phyloP scores from a whole-genome alignment of 257 asterid species.

The Jasminum sambac region DNA sequence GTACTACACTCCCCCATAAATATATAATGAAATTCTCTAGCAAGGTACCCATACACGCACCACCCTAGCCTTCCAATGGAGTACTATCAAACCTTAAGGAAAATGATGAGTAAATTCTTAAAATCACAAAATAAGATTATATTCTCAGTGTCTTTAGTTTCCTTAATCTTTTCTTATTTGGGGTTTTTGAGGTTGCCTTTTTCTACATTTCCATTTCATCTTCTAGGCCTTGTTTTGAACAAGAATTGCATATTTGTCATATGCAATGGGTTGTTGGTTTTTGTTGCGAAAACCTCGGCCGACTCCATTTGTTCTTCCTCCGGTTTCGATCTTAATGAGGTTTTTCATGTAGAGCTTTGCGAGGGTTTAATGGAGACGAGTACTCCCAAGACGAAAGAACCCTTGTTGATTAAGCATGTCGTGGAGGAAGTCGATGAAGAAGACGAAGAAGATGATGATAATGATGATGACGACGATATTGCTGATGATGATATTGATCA shows the following conservation, averaged over 20 bases:
- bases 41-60: not conserved
- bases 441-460: not conserved
- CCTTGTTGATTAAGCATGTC: not conserved
- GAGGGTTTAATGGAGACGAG: not conserved
- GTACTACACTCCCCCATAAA: not conserved
- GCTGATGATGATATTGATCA: constrained; percentile 31
- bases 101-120: constrained; percentile 7
- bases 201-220: constrained; percentile 18
- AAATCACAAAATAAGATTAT: constrained; percentile 35
- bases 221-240: constrained; percentile 34
- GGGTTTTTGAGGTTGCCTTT: constrained; percentile 25
- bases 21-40: not conserved
- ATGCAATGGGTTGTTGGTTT: constrained; percentile 58
- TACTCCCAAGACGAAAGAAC: not conserved
- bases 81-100: not conserved
- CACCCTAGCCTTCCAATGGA: not conserved
- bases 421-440: constrained; percentile 4
- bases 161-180: constrained; percentile 31
- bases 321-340: constrained; percentile 16
- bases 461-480: not conserved
- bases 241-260: constrained; percentile 58
- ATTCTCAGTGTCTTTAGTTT: constrained; percentile 46
- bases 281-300: constrained; percentile 47
- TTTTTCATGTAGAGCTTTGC: constrained; percentile 11
- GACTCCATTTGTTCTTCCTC: constrained; percentile 24